Conservation (phyloP, 2,329 filamentous ascomycete species). For the Alternaria gansuensis region DNA sequence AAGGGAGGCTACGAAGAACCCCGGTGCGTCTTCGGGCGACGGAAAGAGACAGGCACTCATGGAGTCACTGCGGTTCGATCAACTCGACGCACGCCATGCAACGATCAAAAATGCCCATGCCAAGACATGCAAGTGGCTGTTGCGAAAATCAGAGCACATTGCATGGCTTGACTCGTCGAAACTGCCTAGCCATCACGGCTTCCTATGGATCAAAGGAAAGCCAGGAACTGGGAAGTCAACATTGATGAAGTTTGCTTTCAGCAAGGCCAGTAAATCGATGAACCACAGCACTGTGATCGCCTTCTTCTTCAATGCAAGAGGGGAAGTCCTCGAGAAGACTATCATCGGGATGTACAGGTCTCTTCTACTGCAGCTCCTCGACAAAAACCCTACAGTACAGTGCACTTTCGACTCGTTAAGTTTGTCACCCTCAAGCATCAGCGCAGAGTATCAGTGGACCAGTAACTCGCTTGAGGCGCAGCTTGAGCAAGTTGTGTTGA, state of each 20-base stretch:
- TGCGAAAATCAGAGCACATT: constrained; percentile 45
- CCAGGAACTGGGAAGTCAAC: constrained; percentile 55
- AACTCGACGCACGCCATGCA: constrained; percentile 52
- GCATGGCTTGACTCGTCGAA: constrained; percentile 52
- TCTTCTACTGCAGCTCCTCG: constrained; percentile 38
- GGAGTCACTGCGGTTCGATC: constrained; percentile 51
- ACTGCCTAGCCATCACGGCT: constrained; percentile 47
- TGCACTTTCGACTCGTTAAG: constrained; percentile 14
- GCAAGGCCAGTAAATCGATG: constrained; percentile 18
- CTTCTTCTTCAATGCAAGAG: constrained; percentile 45
- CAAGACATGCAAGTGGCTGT: constrained; percentile 56
- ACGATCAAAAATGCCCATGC: constrained; percentile 52
- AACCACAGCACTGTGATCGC: constrained; percentile 18
- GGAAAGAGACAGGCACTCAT: constrained; percentile 36
- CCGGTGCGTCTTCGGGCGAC: not conserved
- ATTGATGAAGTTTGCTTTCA: constrained; percentile 50
- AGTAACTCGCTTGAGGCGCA: constrained; percentile 26
- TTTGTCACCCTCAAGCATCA: constrained; percentile 5
- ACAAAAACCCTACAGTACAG: constrained; percentile 22
- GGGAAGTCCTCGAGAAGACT: constrained; percentile 32
- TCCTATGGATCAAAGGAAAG: constrained; percentile 61
- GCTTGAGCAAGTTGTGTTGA: constrained; percentile 29
- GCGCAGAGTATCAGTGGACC: constrained; percentile 23
- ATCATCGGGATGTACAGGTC: constrained; percentile 38
- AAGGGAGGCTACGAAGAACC: not conserved